phyloP scores from a whole-genome alignment of 176 grass and related monocot species.

The Sorghum bicolor region DNA sequence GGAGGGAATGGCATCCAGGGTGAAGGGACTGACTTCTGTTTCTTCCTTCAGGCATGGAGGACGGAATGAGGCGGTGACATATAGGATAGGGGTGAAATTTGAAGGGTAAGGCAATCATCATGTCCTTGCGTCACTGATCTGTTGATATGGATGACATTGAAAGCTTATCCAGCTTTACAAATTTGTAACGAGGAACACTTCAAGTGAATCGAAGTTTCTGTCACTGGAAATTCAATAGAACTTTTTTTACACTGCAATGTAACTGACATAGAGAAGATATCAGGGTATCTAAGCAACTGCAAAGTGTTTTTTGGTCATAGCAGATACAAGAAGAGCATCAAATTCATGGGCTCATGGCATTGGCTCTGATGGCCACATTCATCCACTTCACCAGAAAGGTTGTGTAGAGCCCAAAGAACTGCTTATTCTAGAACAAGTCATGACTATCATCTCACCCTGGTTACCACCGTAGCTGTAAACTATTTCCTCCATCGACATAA shows the following conservation, averaged over 20 bases:
- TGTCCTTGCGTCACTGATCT: no score
- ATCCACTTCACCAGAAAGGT: conserved; percentile 7
- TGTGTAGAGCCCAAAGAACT: not conserved
- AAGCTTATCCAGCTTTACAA: not conserved
- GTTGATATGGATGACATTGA: conserved; percentile 1
- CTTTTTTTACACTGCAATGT: not conserved
- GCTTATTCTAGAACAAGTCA: conserved; percentile 42
- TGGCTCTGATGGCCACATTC: not conserved
- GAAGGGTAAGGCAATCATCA: not conserved
- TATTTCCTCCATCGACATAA: conserved; percentile 12
- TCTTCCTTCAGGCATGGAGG: conserved; percentile 89
- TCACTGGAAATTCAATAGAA: not conserved
- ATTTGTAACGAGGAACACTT: not conserved
- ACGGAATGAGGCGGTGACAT: conserved; percentile 52
- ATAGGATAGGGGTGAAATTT: not conserved
- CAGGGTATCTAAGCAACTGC: not conserved
- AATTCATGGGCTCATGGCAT: conserved; percentile 6
- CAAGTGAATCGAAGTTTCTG: not conserved
- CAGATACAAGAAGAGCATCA: not conserved
- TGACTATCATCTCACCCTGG: not conserved
- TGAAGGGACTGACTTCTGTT: conserved; percentile 62
- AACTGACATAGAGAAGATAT: not conserved
- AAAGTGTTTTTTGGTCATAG: not conserved
- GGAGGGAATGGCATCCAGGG: conserved; percentile 13
- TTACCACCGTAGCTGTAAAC: conserved; percentile 23